Evolutionary conservation across 192 early-diverging fungal genomes (phyloP).

Genomic region (Phlyctochytrium planicorne): DNA sequence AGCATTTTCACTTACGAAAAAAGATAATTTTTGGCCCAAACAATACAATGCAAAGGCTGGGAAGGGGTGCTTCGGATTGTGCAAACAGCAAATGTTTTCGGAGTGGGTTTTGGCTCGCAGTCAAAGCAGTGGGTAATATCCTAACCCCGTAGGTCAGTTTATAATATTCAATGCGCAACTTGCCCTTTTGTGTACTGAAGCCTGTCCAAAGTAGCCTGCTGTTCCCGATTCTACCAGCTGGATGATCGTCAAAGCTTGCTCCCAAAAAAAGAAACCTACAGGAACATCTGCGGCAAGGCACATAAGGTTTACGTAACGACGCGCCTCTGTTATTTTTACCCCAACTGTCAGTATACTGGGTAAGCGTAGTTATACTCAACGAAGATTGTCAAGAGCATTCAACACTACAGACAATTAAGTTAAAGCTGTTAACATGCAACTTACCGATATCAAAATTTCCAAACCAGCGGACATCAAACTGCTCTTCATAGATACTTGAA

Average conservation of each 20-base stretch:
- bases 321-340: too few species aligned
- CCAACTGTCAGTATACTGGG: too few species aligned
- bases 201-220: conserved; percentile 91
- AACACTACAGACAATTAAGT: conserved; percentile 54
- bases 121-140: conserved; percentile 86
- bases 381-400: conserved; percentile 95
- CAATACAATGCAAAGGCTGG: conserved; percentile 95
- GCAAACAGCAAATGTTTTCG: conserved; percentile 92
- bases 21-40: conserved; percentile 98
- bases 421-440: not conserved
- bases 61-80: conserved; percentile 96
- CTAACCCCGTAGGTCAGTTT: conserved; percentile 4
- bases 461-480: conserved; percentile 89
- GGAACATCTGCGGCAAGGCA: conserved; percentile 88
- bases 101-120: conserved; percentile 82
- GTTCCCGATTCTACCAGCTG: conserved; percentile 93
- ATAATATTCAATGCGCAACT: conserved; percentile 1
- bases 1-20: conserved; percentile 56
- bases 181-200: conserved; percentile 79
- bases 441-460: conserved; percentile 68
- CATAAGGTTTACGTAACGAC: conserved; percentile 93
- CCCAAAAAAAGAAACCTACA: not conserved
- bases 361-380: too few species aligned
- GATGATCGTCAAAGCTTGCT: not conserved
- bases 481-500: conserved; percentile 83